A percentile compares a stretch with the other conserved stretches of the same genome.
Conservation (phyloP, 495 filamentous ascomycete genomes). For the Trichoderma parareesei region DNA sequence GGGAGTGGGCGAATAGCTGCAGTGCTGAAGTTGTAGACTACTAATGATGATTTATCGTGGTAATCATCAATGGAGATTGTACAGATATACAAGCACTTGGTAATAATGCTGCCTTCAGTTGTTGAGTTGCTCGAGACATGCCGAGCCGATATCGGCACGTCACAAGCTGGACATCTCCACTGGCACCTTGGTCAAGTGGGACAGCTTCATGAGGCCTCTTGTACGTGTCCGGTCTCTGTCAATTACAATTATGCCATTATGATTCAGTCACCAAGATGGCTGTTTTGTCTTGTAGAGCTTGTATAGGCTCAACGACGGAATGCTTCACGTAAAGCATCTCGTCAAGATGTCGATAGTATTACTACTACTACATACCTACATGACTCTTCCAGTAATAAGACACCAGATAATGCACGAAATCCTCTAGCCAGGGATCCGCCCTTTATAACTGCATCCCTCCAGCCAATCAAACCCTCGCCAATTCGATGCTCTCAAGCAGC, state of each 20-base stretch:
- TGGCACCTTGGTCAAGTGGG: background rate
- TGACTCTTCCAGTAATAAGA: too few species aligned
- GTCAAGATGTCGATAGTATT: too few species aligned
- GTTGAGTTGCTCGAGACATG: background rate
- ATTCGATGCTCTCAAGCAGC: background rate
- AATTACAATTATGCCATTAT: too few species aligned
- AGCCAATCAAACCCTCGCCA: background rate
- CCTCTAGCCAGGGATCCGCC: background rate
- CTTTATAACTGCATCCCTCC: background rate
- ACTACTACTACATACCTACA: too few species aligned
- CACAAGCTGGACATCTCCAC: slow-evolving; percentile 2
- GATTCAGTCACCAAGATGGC: too few species aligned
- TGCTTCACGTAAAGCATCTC: too few species aligned
- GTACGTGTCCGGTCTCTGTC: too few species aligned
- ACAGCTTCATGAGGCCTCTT: background rate
- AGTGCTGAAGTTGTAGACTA: too few species aligned
- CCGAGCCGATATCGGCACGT: background rate
- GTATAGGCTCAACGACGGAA: too few species aligned
- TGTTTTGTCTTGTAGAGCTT: too few species aligned
- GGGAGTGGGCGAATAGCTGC: too few species aligned
- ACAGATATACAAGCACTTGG: background rate
- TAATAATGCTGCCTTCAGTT: background rate
- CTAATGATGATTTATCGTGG: too few species aligned
- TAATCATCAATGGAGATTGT: background rate
- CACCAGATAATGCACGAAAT: background rate